Conservation (phyloP, 805 yeast genomes). For the Metschnikowia reukaufii region DNA sequence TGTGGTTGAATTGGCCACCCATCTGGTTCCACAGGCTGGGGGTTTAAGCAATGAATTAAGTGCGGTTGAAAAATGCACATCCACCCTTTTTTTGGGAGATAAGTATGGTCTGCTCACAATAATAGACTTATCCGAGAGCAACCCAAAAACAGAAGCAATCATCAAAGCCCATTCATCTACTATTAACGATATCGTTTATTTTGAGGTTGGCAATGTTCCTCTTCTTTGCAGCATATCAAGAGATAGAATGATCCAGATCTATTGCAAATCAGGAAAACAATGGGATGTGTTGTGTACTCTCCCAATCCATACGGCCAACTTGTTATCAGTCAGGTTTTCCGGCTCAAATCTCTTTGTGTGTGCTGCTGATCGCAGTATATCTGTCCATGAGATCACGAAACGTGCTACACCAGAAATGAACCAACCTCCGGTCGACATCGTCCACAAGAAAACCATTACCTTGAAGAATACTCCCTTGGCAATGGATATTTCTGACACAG, state of each 20-base stretch:
- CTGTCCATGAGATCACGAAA: slow-evolving; percentile 46
- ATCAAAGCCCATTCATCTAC: slow-evolving; percentile 53
- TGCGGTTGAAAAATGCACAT: slow-evolving; percentile 36
- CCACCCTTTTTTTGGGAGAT: slow-evolving; percentile 47
- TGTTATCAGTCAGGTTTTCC: slow-evolving; percentile 36
- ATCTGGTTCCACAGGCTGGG: slow-evolving; percentile 3
- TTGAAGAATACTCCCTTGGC: slow-evolving; percentile 52
- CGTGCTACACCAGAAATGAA: slow-evolving; percentile 18
- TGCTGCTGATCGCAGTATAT: slow-evolving; percentile 61
- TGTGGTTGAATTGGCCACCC: not conserved
- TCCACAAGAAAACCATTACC: slow-evolving; percentile 48
- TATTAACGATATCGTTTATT: slow-evolving; percentile 45
- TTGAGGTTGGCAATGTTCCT: slow-evolving; percentile 26
- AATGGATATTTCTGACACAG: slow-evolving; percentile 36
- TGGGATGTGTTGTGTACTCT: slow-evolving; percentile 64
- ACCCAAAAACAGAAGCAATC: slow-evolving; percentile 21
- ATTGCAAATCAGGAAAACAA: slow-evolving; percentile 24
- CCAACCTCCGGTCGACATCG: slow-evolving; percentile 14
- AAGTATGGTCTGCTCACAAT: slow-evolving; percentile 45
- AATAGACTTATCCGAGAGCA: slow-evolving; percentile 20
- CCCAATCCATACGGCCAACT: slow-evolving; percentile 57
- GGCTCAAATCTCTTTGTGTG: slow-evolving; percentile 46
- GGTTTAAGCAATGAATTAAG: slow-evolving; percentile 40
- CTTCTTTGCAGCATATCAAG: slow-evolving; percentile 52
- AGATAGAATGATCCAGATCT: slow-evolving; percentile 64